Conservation (phyloP, 2,329 filamentous ascomycete genomes). For the Pleoardoris graminearum region DNA sequence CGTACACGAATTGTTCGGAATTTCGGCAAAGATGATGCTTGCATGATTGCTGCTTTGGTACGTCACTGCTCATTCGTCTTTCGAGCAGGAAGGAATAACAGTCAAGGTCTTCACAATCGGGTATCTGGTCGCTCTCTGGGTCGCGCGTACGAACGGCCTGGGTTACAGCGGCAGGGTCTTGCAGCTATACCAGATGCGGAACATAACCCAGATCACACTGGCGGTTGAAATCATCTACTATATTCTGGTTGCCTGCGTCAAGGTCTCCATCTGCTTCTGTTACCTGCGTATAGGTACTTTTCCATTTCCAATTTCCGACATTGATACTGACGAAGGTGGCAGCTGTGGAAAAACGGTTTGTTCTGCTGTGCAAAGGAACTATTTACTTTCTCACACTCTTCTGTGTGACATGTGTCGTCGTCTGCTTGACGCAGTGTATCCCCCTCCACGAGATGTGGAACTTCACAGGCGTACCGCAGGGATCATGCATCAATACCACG, state of each 20-base stretch:
- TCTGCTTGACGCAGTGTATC: constrained; percentile 34
- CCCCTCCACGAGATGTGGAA: constrained; percentile 42
- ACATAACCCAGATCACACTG: constrained; percentile 28
- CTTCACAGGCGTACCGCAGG: constrained; percentile 27
- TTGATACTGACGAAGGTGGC: neutral
- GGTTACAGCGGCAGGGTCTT: constrained; percentile 27
- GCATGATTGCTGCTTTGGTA: constrained; percentile 35
- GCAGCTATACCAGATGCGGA: constrained; percentile 23
- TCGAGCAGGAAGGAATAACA: neutral
- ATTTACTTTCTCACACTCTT: constrained; percentile 33
- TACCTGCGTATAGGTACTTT: constrained; percentile 41
- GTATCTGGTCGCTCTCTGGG: constrained; percentile 28
- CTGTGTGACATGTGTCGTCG: constrained; percentile 28
- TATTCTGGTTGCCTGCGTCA: constrained; percentile 32
- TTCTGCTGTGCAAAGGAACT: constrained; percentile 26
- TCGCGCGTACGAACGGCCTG: constrained; percentile 29
- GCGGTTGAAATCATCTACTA: constrained; percentile 41
- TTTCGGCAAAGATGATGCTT: constrained; percentile 35
- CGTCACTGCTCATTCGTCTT: neutral
- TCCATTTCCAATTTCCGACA: neutral
- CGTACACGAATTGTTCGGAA: constrained; percentile 26
- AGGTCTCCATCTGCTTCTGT: constrained; percentile 40
- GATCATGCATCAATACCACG: constrained; percentile 40
- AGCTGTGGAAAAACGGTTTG: constrained; percentile 31
- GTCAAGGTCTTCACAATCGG: constrained; percentile 28